A percentile compares a stretch with the other conserved stretches of the same genome.
Conservation (phyloP, 2,329 filamentous ascomycete species). For the Arthrinium phaeospermum region DNA sequence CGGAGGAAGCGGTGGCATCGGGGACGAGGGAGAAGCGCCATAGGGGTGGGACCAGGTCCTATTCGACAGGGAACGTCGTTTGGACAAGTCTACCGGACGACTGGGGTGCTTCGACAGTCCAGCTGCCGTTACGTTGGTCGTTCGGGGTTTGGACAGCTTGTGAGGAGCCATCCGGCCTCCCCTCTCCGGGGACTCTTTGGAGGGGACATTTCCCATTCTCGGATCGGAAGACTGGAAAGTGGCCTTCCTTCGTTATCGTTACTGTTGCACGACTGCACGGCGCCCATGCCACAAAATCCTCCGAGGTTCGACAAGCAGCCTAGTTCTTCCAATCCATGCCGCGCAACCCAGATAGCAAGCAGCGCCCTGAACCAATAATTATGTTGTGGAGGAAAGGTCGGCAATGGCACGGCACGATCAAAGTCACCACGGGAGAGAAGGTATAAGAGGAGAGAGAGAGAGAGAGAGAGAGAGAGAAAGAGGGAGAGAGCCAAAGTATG, state of each 20-base stretch:
- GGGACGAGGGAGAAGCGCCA: conserved; percentile 30
- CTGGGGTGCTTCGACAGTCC: conserved; percentile 45
- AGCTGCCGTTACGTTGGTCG: conserved; percentile 47
- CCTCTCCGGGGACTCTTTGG: conserved; percentile 48
- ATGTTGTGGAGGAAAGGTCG: not conserved
- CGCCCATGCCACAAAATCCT: conserved; percentile 10
- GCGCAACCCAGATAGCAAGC: conserved; percentile 5
- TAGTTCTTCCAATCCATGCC: conserved; percentile 12
- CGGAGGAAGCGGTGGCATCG: conserved; percentile 29
- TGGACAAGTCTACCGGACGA: conserved; percentile 38
- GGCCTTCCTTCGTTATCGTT: conserved; percentile 10
- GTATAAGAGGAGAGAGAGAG: not conserved
- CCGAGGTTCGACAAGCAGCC: conserved; percentile 11
- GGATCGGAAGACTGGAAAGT: not conserved
- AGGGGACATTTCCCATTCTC: conserved; percentile 58
- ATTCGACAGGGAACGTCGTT: conserved; percentile 36
- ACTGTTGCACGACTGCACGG: conserved; percentile 12
- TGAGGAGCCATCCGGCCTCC: conserved; percentile 45
- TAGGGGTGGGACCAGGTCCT: conserved; percentile 35
- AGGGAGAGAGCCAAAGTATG: conserved; percentile 1
- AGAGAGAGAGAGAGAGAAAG: not conserved
- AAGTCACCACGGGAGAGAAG: not conserved
- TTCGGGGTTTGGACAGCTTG: conserved; percentile 58
- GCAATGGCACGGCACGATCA: not conserved
- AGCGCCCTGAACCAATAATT: not conserved